Evolutionary conservation across 2,329 filamentous ascomycete genomes (phyloP).

Genomic region (Pseudopyricularia cyperi): DNA sequence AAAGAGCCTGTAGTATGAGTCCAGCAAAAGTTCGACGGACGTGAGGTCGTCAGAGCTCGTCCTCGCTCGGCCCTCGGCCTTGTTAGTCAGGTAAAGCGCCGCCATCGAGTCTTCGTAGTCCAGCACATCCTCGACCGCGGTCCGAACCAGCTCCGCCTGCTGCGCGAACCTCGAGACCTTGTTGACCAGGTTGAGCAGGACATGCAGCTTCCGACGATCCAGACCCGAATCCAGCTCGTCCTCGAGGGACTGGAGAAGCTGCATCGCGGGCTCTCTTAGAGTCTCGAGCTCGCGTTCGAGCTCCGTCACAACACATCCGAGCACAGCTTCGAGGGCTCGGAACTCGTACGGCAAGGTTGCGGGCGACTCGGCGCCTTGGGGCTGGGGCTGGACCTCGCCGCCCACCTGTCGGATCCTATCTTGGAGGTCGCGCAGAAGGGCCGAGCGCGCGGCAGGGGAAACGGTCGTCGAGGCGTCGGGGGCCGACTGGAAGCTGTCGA

Average conservation of each 20-base stretch:
- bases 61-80: slow-evolving; percentile 58
- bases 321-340: slow-evolving; percentile 83
- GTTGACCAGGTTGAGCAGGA: slow-evolving; percentile 88
- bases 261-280: slow-evolving; percentile 81
- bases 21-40: slow-evolving; percentile 90
- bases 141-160: slow-evolving; percentile 83
- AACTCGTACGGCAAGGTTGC: slow-evolving; percentile 79
- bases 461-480: not conserved
- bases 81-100: slow-evolving; percentile 94
- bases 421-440: slow-evolving; percentile 96
- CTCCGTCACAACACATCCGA: slow-evolving; percentile 85
- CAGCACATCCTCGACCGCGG: slow-evolving; percentile 87
- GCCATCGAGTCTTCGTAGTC: slow-evolving; percentile 93
- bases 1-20: slow-evolving; percentile 94
- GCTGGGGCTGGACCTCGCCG: slow-evolving; percentile 28
- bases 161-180: slow-evolving; percentile 94
- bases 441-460: slow-evolving; percentile 78
- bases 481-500: slow-evolving; percentile 89
- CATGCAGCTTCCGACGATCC: slow-evolving; percentile 75
- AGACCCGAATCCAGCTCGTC: slow-evolving; percentile 44
- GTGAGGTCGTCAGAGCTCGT: slow-evolving; percentile 71
- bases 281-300: slow-evolving; percentile 91
- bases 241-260: slow-evolving; percentile 79
- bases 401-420: slow-evolving; percentile 79
- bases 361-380: not conserved